phyloP scores from a whole-genome alignment of 139 green algal species.

The Asterochloris sp. region DNA sequence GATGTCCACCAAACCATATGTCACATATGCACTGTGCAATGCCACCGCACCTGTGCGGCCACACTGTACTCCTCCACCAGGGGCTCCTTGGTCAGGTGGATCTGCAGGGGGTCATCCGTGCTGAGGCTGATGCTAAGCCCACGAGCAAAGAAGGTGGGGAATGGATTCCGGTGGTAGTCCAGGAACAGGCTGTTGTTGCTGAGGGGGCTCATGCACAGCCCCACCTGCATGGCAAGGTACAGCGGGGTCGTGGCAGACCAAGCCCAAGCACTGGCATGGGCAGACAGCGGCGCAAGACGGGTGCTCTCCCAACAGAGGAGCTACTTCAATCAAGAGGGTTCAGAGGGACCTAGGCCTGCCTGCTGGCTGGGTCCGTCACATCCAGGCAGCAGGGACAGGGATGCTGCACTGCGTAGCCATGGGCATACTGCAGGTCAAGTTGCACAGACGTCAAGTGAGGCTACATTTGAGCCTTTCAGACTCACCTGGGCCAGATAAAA shows the following conservation, averaged over 20 bases:
- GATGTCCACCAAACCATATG: conserved; percentile 68
- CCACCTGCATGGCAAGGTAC: conserved; percentile 64
- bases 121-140: conserved; percentile 85
- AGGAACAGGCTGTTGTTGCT: conserved; percentile 99
- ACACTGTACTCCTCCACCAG: conserved; percentile 99
- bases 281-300: not conserved
- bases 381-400: too few relatives aligned
- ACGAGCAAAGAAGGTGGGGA: conserved; percentile 95
- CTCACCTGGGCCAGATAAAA: conserved; percentile 90
- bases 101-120: conserved; percentile 82
- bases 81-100: conserved; percentile 96
- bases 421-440: too few relatives aligned
- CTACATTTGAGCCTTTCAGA: not conserved
- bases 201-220: conserved; percentile 93
- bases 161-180: conserved; percentile 99
- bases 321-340: not conserved
- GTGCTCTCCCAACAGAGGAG: not conserved
- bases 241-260: not conserved
- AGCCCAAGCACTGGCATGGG: not conserved
- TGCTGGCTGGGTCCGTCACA: not conserved
- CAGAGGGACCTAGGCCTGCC: not conserved
- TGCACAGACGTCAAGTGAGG: too few relatives aligned
- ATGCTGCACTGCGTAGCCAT: too few relatives aligned
- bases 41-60: conserved; percentile 92
- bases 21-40: conserved; percentile 87